Conservation (phyloP, 139 green algal species). For the Astrephomene gubernaculifera region DNA sequence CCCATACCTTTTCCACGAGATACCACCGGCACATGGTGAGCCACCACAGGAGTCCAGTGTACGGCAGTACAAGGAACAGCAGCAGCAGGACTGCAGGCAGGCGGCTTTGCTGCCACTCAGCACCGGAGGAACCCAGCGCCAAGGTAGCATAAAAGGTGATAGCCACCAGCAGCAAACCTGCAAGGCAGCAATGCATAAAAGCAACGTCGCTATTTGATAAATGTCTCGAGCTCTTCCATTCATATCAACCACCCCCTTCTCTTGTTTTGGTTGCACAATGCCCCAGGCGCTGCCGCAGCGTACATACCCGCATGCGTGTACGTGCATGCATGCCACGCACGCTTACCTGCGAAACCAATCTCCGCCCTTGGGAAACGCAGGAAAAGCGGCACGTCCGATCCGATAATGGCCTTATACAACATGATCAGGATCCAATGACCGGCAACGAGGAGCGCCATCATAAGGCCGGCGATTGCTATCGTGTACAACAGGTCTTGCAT, state of each 20-base stretch:
- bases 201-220: background rate
- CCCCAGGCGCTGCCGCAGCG: background rate
- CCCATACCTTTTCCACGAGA: slow-evolving; percentile 23
- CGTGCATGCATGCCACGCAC: background rate
- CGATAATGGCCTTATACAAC: background rate
- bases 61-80: slow-evolving; percentile 26
- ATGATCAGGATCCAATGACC: background rate
- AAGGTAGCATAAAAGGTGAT: slow-evolving; percentile 46
- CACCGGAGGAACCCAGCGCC: background rate
- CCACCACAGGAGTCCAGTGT: slow-evolving; percentile 39
- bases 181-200: background rate
- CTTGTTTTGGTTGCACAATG: too few species aligned
- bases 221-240: background rate
- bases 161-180: slow-evolving; percentile 45
- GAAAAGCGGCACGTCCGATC: background rate
- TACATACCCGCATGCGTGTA: background rate
- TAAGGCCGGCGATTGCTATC: background rate
- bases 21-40: slow-evolving; percentile 38
- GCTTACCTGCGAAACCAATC: background rate
- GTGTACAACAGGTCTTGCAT: slow-evolving; percentile 43
- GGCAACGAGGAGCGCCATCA: background rate
- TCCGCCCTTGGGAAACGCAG: slow-evolving; percentile 28
- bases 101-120: background rate
- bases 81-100: slow-evolving; percentile 1
- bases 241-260: background rate